phyloP scores from a whole-genome alignment of 2,329 filamentous ascomycete genomes.

The Albophoma yamanashiensis region DNA sequence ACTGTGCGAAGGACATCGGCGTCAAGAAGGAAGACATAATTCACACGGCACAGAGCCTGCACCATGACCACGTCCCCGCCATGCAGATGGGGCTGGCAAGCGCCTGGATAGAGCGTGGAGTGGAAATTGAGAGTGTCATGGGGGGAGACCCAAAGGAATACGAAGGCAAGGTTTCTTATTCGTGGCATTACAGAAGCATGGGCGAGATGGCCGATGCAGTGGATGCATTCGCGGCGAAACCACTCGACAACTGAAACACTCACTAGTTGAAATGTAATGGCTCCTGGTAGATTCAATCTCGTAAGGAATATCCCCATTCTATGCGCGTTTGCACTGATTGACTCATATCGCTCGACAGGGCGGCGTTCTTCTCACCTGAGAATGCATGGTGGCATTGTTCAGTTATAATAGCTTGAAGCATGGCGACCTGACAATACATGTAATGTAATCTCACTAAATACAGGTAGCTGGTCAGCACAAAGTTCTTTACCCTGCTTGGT shows the following conservation, averaged over 20 bases:
- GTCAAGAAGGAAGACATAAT: slow-evolving; percentile 42
- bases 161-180: slow-evolving; percentile 22
- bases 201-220: slow-evolving; percentile 50
- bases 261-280: not conserved
- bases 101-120: slow-evolving; percentile 53
- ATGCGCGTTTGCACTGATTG: not conserved
- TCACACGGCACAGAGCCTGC: slow-evolving; percentile 59
- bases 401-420: not conserved
- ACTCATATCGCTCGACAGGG: not conserved
- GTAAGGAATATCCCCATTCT: not conserved
- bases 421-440: too few species aligned
- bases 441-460: too few species aligned
- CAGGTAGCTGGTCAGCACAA: too few species aligned
- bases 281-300: not conserved
- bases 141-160: slow-evolving; percentile 14
- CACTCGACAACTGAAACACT: not conserved
- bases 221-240: slow-evolving; percentile 15
- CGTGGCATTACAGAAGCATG: slow-evolving; percentile 47
- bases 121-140: slow-evolving; percentile 18
- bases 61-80: slow-evolving; percentile 57
- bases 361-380: not conserved
- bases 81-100: slow-evolving; percentile 48
- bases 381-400: not conserved
- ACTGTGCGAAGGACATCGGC: slow-evolving; percentile 41
- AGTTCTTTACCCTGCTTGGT: not conserved